A percentile compares a stretch with the other conserved stretches of the same genome.
Evolutionary conservation across 345 rosid genomes (phyloP).

Genomic region (Hypericum androsaemum): DNA sequence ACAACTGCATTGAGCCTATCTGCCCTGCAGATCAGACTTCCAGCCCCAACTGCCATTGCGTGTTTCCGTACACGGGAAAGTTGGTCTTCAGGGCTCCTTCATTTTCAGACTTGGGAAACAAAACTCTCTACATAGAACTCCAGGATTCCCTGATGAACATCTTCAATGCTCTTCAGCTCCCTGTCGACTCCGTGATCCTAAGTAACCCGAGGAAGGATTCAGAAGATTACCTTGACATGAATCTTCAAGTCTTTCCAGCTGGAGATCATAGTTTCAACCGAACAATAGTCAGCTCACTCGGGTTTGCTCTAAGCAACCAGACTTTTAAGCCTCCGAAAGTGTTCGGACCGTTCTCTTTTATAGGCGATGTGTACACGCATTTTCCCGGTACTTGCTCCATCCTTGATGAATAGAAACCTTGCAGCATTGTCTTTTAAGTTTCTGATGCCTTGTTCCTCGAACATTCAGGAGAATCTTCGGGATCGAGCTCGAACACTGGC

Average conservation of each 20-base stretch:
- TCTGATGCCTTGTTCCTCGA: too few relatives aligned
- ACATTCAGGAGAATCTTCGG: constrained; percentile 12
- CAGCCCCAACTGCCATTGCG: constrained; percentile 58
- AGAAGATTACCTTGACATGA: constrained; percentile 32
- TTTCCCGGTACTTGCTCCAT: constrained; percentile 41
- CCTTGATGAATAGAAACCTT: neutral
- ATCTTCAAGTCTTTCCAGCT: constrained; percentile 44
- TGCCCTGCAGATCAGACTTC: constrained; percentile 33
- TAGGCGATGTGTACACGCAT: constrained; percentile 20
- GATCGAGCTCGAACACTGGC: constrained; percentile 25
- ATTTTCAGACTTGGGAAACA: constrained; percentile 48
- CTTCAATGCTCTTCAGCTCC: constrained; percentile 30
- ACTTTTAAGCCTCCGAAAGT: constrained; percentile 41
- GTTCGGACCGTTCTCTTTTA: constrained; percentile 58
- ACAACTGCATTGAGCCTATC: constrained; percentile 29
- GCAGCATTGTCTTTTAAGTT: neutral
- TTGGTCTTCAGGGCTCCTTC: constrained; percentile 51
- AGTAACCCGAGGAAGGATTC: constrained; percentile 46
- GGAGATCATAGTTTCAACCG: constrained; percentile 38
- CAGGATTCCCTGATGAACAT: constrained; percentile 16
- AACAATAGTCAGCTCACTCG: constrained; percentile 31
- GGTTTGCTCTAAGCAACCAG: constrained; percentile 52
- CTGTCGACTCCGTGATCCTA: constrained; percentile 51
- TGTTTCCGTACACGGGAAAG: constrained; percentile 54
- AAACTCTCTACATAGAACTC: constrained; percentile 26